Base-by-base conservation (phyloP, 108 stramenopile genomes). In the Skeletonema marinoi region DNA sequence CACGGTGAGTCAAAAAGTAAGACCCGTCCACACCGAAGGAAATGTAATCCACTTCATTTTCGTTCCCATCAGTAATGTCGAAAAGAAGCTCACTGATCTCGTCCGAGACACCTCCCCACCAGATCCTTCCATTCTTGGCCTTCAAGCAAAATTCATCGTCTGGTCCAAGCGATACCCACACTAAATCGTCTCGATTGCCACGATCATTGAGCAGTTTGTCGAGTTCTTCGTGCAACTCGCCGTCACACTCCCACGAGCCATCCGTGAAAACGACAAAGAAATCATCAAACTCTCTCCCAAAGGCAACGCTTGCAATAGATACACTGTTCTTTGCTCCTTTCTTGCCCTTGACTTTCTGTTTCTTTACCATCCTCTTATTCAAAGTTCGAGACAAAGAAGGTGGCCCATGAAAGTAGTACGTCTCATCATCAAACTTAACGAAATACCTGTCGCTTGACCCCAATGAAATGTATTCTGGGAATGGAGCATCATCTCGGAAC, bases 221-320 rank as follows among this genome's bases (percentile, higher is more conserved):
- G 3, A 95, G 78, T 16, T 71, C 84, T 6, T 72, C 30, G 4
- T 90, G 92, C n/a, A 92, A 71, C 2, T 73, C 81, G 32, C 91
- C 90, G 51, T 86, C 78, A 50, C 76, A 88, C 78, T 94, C 85
- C 92, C 94, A 95, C 2, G 83, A 82, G 3, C 94, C 94, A 68
- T 95, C 88, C 16, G 81, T 66, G 50, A 89, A 81, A 1, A 95
- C 92, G 3, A 92, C 70, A 74, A 92, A 92, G 56, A 81, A 91
- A 32, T 88, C 87, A 38, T 92, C 90, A 56, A 83, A 86, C 10
- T 85, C 78, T 12, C 63, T 75, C 3, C 92, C 94, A 82, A 95
- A 92, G 17, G 92, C 80, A 36, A 95, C 86, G 21, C 77, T 78
- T 12, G 66, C 67, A 30, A 71, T 36, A 39, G 70, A 60, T 21